These are phyloP conservation scores for sorghum (Sorghum bicolor) DNA, from an alignment of 176 grass and related monocot species.

Conservation along the genomic window Sorghum_bicolor_NCBIv3 NC_012871.2:73323001-73323500, in stretches of 20 bases:
- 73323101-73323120: conserved; percentile 4
- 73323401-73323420: neutral
- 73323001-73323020: conserved; percentile 24
- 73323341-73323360: neutral
- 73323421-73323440: neutral
- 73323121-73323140: neutral
- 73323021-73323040: conserved; percentile 86
- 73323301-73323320: neutral
- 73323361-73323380: neutral
- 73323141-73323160: neutral
- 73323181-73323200: conserved; percentile 90
- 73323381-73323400: neutral
- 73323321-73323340: neutral
- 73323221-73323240: conserved; percentile 84
- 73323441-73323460: too few relatives aligned
- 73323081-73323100: conserved; percentile 87
- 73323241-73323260: conserved; percentile 33
- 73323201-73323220: conserved; percentile 69
- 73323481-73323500: neutral
- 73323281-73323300: neutral
- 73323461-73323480: neutral
- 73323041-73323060: conserved; percentile 88
- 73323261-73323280: neutral
- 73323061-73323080: conserved; percentile 93
- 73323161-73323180: conserved; percentile 12